Evolutionary conservation across 2,329 filamentous ascomycete species (phyloP), one percentile per base, ranked within the genome.

Genomic region (Orbilia blumenaviensis): DNA sequence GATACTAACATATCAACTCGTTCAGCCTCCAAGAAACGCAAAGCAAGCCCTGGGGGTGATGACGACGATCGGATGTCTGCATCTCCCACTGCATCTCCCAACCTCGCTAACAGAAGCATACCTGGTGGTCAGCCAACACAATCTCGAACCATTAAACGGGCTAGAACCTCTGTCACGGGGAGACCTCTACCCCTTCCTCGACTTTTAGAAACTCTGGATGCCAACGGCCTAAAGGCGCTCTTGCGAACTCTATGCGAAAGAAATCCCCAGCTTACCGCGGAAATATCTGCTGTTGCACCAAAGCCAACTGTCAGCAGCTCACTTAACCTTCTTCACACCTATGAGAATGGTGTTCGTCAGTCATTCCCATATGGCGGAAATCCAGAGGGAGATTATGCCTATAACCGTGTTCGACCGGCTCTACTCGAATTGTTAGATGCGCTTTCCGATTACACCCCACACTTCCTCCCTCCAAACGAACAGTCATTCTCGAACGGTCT

Each of bases 401-500:
- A 97, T 83, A 96, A 97, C 82, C 89, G 95, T 80, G 92, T 98
- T 66, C 92, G 91, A 80, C 91, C 94, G 78, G 89, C 91, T 38
- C 86, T 98, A 16, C 85, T 89, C 25, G 90, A 92, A 71, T 87
- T 99, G 23, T 89, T 97, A 74, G 93, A 97, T 73, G 93, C 95
- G 46, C 87, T 99, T 48, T 90, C 91, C 82, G 95, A 99, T 81
- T 99, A 96, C 82, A 98, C 94, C 0, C 93, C 93, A 2, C 93
- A 98, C 82, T 99, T 96, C 81, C 89, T 99, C 1, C 95, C 95
- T 10, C 95, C 95, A 0, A 91, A 92, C 81, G 95, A 99, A 84
- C 86, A 88, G 1, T 94, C 97, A 81, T 86, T 92, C n/a, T 90
- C 90, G 29, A 87, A 90, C 12, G 97, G 94, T 1, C 86, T 99